Evolutionary conservation across 768 basidiomycete genomes (phyloP).

Genomic region (Amanita muscaria): DNA sequence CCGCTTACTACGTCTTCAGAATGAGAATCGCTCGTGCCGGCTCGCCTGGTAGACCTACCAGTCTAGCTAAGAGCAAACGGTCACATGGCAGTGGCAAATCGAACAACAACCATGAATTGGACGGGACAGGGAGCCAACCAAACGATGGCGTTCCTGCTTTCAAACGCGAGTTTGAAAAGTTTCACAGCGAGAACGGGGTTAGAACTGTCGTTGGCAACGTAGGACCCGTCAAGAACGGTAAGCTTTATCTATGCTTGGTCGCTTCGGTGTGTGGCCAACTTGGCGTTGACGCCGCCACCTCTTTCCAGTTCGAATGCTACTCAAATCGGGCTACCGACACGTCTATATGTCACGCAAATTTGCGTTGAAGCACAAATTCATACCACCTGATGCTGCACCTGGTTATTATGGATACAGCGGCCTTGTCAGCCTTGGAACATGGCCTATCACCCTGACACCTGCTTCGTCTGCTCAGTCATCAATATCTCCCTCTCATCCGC

Average conservation of each 20-base stretch:
- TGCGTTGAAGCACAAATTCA: conserved; percentile 79
- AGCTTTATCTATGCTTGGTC: conserved; percentile 14
- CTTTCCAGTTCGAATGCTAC: conserved; percentile 74
- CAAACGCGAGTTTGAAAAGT: conserved; percentile 74
- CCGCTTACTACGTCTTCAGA: conserved; percentile 59
- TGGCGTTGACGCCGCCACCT: not conserved
- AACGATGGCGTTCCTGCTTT: conserved; percentile 49
- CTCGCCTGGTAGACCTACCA: conserved; percentile 15
- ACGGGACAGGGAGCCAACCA: conserved; percentile 19
- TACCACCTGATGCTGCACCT: conserved; percentile 78
- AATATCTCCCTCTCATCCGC: conserved; percentile 8
- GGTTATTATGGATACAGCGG: conserved; percentile 94
- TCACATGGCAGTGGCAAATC: conserved; percentile 17
- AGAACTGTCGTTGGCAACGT: conserved; percentile 87
- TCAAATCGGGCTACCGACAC: conserved; percentile 85
- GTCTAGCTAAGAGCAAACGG: conserved; percentile 29
- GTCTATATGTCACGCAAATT: conserved; percentile 96
- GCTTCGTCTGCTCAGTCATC: conserved; percentile 25
- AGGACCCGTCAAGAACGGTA: conserved; percentile 83
- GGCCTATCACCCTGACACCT: conserved; percentile 70
- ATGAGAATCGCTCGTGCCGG: conserved; percentile 28
- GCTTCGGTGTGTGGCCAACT: too few species aligned
- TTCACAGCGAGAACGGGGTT: conserved; percentile 88
- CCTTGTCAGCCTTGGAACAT: conserved; percentile 73
- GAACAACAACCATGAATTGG: conserved; percentile 10